These are phyloP conservation scores for Oxytropis ochrocephala DNA, from an alignment of 306 rosid species.

Conservation along the genomic window DNA sequence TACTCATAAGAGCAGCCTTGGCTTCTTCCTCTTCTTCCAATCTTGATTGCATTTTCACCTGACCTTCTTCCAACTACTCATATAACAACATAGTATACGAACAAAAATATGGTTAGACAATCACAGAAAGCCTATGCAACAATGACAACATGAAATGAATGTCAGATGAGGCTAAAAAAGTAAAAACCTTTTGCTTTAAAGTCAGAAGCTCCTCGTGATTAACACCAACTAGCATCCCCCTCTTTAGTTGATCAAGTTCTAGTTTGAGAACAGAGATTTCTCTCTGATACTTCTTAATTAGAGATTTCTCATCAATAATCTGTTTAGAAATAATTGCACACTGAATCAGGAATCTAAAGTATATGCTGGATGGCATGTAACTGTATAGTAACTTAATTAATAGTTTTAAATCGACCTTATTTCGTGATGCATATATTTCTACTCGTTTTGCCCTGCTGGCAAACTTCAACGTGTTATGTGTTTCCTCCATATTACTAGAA, in stretches of 20 bases:
- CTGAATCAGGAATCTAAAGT: constrained; percentile 4
- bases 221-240: constrained; percentile 75
- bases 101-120: constrained; percentile 3
- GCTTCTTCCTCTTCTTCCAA: constrained; percentile 99
- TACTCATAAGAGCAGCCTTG: constrained; percentile 97
- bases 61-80: constrained; percentile 93
- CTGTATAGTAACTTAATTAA: not conserved
- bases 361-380: constrained; percentile 6
- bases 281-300: constrained; percentile 92
- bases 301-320: constrained; percentile 98
- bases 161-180: not conserved
- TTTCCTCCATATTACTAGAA: constrained; percentile 98
- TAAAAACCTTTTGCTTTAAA: constrained; percentile 77
- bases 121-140: not conserved
- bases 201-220: constrained; percentile 85
- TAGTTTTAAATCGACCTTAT: constrained; percentile 56
- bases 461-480: constrained; percentile 97
- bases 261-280: constrained; percentile 87
- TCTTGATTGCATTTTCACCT: constrained; percentile 96
- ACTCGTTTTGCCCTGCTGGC: constrained; percentile 99
- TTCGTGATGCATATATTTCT: constrained; percentile 93
- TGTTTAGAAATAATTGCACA: constrained; percentile 32
- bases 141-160: constrained; percentile 12
- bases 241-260: constrained; percentile 92
- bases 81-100: constrained; percentile 5